Evolutionary conservation across 2,329 filamentous ascomycete species (phyloP).

Genomic region (Leptographium flavum): DNA sequence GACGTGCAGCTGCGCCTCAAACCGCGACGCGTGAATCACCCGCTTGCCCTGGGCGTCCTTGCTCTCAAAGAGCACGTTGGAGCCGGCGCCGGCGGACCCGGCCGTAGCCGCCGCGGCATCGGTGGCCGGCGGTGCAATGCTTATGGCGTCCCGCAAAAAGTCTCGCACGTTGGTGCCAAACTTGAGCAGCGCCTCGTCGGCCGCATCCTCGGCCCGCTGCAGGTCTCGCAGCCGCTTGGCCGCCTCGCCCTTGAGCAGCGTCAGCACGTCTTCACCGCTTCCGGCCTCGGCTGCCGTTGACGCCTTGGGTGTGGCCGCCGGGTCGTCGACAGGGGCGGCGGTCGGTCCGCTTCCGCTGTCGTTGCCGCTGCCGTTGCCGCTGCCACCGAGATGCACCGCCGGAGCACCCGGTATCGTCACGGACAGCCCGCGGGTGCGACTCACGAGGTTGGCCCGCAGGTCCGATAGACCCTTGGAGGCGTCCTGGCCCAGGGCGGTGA

Average conservation of each 20-base stretch:
- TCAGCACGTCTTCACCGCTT: slow-evolving; percentile 39
- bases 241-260: slow-evolving; percentile 62
- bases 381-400: slow-evolving; percentile 14
- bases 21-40: slow-evolving; percentile 85
- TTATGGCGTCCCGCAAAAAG: slow-evolving; percentile 83
- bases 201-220: slow-evolving; percentile 84
- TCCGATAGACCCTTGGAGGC: slow-evolving; percentile 68
- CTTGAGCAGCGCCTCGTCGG: slow-evolving; percentile 83
- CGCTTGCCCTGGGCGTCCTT: slow-evolving; percentile 82
- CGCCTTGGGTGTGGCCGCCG: slow-evolving; percentile 29
- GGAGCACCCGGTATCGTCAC: slow-evolving; percentile 29
- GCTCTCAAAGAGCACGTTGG: slow-evolving; percentile 72
- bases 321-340: no score
- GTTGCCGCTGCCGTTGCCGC: slow-evolving; percentile 15
- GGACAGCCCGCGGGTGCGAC: slow-evolving; percentile 59
- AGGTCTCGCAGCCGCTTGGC: slow-evolving; percentile 77
- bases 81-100: slow-evolving; percentile 23
- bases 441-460: slow-evolving; percentile 52
- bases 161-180: slow-evolving; percentile 83
- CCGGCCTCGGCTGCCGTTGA: slow-evolving; percentile 9
- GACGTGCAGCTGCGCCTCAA: slow-evolving; percentile 90
- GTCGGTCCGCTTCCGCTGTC: slow-evolving; percentile 16
- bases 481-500: slow-evolving; percentile 63
- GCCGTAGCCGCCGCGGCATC: slow-evolving; percentile 16
- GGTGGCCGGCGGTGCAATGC: slow-evolving; percentile 59